Base-by-base conservation (phyloP, 2,329 filamentous ascomycete species). In the Parastagonospora avenae region DNA sequence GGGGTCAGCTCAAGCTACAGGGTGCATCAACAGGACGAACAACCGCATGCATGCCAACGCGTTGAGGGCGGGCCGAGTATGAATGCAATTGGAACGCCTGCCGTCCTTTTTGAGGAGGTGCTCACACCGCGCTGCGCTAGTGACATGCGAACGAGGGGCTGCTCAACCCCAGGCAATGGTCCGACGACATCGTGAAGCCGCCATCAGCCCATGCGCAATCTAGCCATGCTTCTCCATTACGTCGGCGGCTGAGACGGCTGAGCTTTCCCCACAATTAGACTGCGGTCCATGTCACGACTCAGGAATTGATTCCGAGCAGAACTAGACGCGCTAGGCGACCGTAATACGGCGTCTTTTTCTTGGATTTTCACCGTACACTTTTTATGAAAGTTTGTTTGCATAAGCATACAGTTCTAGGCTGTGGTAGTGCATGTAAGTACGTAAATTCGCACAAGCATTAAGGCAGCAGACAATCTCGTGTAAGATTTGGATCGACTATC, bases 211-310 rank as follows among this genome's bases (percentile, higher is more conserved):
- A 48, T 52, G 30, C n/a, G 46, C 47, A 37, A 36, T 42, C 48
- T 37, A 29, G 46, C 50, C 40, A 24, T 24, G 36, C n/a, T 28
- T 16, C 36, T 31, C 30, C 28, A 48, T 47, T 60, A 57, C 59
- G 59, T 60, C 58, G 55, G 59, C 59, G 59, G 59, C 58, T 62
- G 58, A 59, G 24, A 40, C 19, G 19, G 19, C 19, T 24, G 19
- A 24, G 19, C 19, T 24, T 24, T 24, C 19, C 19, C 19, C 19
- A 24, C 19, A 24, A 24, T 24, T 24, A 24, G 19, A 24, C 5
- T 5, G 19, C 5, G 19, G 19, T 24, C 19, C 19, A 24, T 24
- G 19, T 24, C 19, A 5, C 19, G 19, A 24, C 19, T 24, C 19
- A 24, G 19, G 19, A 24, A 24, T 24, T 24, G 19, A 24, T 24